phyloP scores from a whole-genome alignment of 371 early-diverging fungal species.

The Lichtheimia ramosa region DNA sequence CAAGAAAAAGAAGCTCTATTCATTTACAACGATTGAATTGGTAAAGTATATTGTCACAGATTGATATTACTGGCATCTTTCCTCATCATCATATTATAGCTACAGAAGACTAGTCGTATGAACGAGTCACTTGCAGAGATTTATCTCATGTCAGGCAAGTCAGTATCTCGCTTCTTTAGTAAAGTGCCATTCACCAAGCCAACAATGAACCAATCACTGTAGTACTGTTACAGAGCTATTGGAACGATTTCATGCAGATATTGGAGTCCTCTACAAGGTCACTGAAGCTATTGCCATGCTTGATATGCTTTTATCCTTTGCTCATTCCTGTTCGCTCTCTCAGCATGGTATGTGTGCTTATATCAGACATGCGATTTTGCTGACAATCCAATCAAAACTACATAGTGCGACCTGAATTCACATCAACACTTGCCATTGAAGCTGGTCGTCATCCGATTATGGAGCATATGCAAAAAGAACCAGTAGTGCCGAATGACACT shows the following conservation, averaged over 20 bases:
- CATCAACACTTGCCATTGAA: constrained; percentile 77
- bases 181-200: too few species aligned
- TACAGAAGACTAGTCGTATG: constrained; percentile 62
- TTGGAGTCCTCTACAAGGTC: constrained; percentile 72
- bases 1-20: constrained; percentile 57
- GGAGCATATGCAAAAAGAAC: constrained; percentile 49
- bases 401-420: constrained; percentile 78
- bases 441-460: constrained; percentile 83
- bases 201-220: background rate
- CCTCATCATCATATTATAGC: constrained; percentile 5
- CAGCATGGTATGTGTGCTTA: constrained; percentile 39
- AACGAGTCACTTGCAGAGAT: constrained; percentile 88
- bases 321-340: constrained; percentile 56
- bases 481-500: constrained; percentile 80
- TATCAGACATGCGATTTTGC: background rate
- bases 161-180: constrained; percentile 4
- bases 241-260: constrained; percentile 52
- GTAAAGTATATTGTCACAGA: constrained; percentile 27
- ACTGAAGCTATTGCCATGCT: constrained; percentile 83
- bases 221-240: constrained; percentile 68
- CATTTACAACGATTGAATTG: constrained; percentile 81
- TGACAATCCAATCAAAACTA: background rate
- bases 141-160: constrained; percentile 81
- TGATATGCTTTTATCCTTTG: constrained; percentile 81
- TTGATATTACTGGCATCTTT: background rate